Evolutionary conservation across 352 stramenopile genomes (phyloP), one percentile per base, ranked within the genome.

Genomic region (Pythium vanterpoolii): DNA sequence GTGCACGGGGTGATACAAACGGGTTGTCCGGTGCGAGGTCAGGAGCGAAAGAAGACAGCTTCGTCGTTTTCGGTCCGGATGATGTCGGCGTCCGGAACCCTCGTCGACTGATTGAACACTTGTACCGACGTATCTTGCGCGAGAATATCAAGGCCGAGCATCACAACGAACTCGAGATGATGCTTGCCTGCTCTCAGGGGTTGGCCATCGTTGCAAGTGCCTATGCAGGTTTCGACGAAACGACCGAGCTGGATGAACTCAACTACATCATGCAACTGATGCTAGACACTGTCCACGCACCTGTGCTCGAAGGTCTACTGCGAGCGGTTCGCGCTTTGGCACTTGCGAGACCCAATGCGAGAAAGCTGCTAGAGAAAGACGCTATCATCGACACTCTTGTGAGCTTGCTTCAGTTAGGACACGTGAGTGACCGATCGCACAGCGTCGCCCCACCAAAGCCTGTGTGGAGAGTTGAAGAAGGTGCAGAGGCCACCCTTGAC

Each of bases 71-170:
- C 28, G 64, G 73, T 11, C 56, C 68, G 2, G 80, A 92, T 7
- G 67, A 89, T 18, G 72, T 93, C n/a, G 56, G 51, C 26, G 60
- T 92, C 23, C 61, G 72, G 30, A 57, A 91, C 21, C 83, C 84
- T 5, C 74, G 71, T 44, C 53, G 56, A 26, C 58, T 92, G 24
- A 63, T 95, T 14, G 65, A 68, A 16, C 69, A 76, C 9, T 55
- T 94, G 14, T 94, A 94, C 64, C 77, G 81, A 44, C 72, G 85
- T 2, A 82, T 94, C 18, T 48, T 95, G 9, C 80, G 83, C 11
- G 86, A 95, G 62, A 89, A 84, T 30, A 78, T 89, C 16, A 73
- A 78, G 30, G 83, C 77, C 5, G 83, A 93, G 51, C 79, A 80
- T 43, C 71, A 78, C 38, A 64, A 86, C 49, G 69, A 95, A n/a